A percentile compares a stretch with the other conserved stretches of the same genome.
These are phyloP conservation scores for Pyrenochaeta sp. DNA, from an alignment of 2,329 filamentous ascomycete species.

Conservation along the genomic window DNA sequence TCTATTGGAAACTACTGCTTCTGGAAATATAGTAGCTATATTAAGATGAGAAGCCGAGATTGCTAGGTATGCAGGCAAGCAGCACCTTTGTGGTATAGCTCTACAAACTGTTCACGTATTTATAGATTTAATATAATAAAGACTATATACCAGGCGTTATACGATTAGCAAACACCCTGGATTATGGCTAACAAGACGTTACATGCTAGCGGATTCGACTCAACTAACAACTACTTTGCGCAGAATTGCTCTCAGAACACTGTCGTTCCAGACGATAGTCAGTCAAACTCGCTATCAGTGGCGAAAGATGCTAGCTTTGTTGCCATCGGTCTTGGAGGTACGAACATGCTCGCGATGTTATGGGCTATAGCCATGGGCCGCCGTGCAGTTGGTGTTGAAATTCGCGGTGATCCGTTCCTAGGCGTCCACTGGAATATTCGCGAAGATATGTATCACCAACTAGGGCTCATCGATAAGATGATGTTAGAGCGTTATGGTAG, in stretches of 20 bases:
- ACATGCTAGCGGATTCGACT: too few relatives aligned
- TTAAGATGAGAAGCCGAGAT: too few relatives aligned
- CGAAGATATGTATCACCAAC: slow-evolving; percentile 26
- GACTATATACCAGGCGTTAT: too few relatives aligned
- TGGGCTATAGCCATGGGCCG: slow-evolving; percentile 23
- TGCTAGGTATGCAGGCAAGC: too few relatives aligned
- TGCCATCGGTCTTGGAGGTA: slow-evolving; percentile 25
- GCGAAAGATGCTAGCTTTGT: slow-evolving; percentile 28
- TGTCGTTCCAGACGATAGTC: background rate
- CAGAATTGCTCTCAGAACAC: too few relatives aligned
- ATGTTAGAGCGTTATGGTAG: slow-evolving; percentile 22
- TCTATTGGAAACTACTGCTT: background rate
- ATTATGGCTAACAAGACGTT: too few relatives aligned
- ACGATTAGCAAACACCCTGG: too few relatives aligned
- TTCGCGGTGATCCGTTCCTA: slow-evolving; percentile 25
- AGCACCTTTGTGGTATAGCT: too few relatives aligned
- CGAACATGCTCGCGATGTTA: slow-evolving; percentile 28
- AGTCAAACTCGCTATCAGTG: slow-evolving; percentile 8
- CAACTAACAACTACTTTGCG: too few relatives aligned
- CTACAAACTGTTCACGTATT: too few relatives aligned
- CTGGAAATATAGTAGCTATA: too few relatives aligned
- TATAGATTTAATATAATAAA: too few relatives aligned
- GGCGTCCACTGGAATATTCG: slow-evolving; percentile 31
- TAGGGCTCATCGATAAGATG: slow-evolving; percentile 27
- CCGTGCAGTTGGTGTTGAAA: slow-evolving; percentile 21